Evolutionary conservation across 2,329 filamentous ascomycete species (phyloP).

Genomic region (Escovopsis sp.): DNA sequence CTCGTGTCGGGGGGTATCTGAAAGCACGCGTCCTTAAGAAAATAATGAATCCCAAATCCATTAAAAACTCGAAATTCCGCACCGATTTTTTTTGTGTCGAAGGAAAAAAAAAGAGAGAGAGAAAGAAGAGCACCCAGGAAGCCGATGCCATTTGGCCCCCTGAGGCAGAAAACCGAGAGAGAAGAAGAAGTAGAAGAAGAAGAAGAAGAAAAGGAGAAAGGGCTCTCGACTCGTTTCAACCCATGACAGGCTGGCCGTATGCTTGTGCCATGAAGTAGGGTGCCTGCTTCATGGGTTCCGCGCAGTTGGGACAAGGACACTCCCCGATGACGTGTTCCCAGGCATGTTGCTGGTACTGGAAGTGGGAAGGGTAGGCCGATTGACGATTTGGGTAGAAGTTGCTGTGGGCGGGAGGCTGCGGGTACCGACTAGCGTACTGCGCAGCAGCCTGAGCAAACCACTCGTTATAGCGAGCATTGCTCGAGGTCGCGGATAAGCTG

Average conservation of each 20-base stretch:
- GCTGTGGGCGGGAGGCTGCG: conserved; percentile 26
- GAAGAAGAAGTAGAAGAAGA: not conserved
- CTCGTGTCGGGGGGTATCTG: conserved; percentile 26
- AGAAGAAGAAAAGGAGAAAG: conserved; percentile 8
- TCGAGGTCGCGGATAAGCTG: conserved; percentile 37
- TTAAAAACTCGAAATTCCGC: conserved; percentile 12
- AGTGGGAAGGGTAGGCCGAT: conserved; percentile 26
- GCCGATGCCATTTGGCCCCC: not conserved
- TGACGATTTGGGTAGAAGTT: conserved; percentile 28
- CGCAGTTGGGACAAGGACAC: conserved; percentile 34
- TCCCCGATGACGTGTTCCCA: conserved; percentile 39
- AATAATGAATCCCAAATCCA: conserved; percentile 19
- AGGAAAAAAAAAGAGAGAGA: not conserved
- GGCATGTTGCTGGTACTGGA: conserved; percentile 29
- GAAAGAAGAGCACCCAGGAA: not conserved
- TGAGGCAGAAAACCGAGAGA: not conserved
- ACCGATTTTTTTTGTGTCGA: conserved; percentile 5
- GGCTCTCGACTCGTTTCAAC: conserved; percentile 20
- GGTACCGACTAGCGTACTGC: conserved; percentile 30
- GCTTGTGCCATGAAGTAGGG: conserved; percentile 33
- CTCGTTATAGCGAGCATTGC: conserved; percentile 41
- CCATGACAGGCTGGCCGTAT: conserved; percentile 42
- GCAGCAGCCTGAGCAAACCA: conserved; percentile 35
- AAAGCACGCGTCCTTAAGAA: conserved; percentile 18
- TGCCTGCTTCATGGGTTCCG: conserved; percentile 29